Evolutionary conservation across 768 basidiomycete genomes (phyloP).

Genomic region (Kwoniella sp.): DNA sequence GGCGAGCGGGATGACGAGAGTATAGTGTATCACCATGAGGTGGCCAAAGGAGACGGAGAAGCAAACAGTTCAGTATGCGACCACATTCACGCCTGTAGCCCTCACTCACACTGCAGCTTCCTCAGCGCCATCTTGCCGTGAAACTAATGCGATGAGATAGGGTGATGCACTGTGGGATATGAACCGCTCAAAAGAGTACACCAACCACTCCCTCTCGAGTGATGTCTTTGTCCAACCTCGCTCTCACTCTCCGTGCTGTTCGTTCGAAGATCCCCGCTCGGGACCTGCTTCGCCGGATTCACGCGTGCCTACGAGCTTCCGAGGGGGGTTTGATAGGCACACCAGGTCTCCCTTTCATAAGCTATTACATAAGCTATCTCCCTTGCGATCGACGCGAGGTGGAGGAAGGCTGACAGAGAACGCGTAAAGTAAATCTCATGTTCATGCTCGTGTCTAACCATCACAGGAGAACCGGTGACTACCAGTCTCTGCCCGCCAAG

Average conservation of each 20-base stretch:
- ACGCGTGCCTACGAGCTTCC: no score
- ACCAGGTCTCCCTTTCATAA: no score
- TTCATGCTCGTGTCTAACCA: neutral
- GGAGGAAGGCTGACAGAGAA: conserved; percentile 1
- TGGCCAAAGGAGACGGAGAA: neutral
- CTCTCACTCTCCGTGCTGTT: no score
- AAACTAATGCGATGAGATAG: no score
- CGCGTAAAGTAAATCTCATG: conserved; percentile 12
- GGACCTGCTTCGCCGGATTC: no score
- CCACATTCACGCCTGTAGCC: no score
- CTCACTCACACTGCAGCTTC: conserved; percentile 36
- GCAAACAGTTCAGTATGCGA: conserved; percentile 1
- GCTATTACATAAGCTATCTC: no score
- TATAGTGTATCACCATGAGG: neutral
- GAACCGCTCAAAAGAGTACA: no score
- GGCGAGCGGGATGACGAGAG: neutral
- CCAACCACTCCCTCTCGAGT: no score
- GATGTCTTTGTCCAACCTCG: no score
- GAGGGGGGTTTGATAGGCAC: no score
- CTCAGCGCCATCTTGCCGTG: conserved; percentile 32
- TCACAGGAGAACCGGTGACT: neutral
- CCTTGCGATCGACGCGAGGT: conserved; percentile 6
- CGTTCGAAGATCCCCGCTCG: no score
- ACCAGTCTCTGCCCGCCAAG: neutral
- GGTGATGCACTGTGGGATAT: neutral